These are phyloP conservation scores for Colletotrichum chlorophyti DNA, from an alignment of 2,329 filamentous ascomycete genomes.

Conservation along the genomic window DNA sequence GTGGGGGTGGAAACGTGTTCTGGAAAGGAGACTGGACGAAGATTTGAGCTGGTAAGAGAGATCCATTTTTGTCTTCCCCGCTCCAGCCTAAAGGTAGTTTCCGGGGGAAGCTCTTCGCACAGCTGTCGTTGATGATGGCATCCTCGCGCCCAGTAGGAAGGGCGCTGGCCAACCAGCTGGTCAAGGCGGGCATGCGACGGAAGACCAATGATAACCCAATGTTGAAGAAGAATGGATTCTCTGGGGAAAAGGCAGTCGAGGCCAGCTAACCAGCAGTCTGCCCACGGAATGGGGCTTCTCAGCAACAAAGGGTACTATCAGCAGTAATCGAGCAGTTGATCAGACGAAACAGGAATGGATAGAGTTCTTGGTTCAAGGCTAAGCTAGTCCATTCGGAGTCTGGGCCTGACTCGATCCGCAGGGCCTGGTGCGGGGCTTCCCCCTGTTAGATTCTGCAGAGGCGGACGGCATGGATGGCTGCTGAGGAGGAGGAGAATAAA, in stretches of 20 bases:
- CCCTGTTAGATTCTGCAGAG: neutral
- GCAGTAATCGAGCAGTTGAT: neutral
- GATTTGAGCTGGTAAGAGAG: neutral
- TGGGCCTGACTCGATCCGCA: conserved; percentile 20
- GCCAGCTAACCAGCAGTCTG: neutral
- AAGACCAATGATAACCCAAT: neutral
- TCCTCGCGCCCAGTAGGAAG: no score
- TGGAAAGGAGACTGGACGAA: neutral
- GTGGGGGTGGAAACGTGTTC: conserved; percentile 1
- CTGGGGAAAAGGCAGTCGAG: neutral
- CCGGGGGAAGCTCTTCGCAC: neutral
- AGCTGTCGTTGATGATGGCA: neutral
- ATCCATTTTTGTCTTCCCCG: neutral
- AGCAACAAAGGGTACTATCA: neutral
- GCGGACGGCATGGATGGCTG: neutral
- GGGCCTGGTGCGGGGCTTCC: conserved; percentile 8
- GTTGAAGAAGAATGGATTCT: conserved; percentile 5
- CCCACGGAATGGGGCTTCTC: no score
- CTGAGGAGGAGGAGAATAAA: neutral
- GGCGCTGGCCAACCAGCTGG: neutral
- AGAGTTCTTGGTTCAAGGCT: conserved; percentile 9
- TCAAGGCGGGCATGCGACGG: neutral
- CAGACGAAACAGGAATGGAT: neutral
- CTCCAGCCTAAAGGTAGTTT: no score
- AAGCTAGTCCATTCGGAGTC: conserved; percentile 7